Percentiles rank a stretch among this genome's conserved stretches.
Evolutionary conservation across 495 filamentous ascomycete species (phyloP).

Genomic region (Staphylotrichum tortipilum): DNA sequence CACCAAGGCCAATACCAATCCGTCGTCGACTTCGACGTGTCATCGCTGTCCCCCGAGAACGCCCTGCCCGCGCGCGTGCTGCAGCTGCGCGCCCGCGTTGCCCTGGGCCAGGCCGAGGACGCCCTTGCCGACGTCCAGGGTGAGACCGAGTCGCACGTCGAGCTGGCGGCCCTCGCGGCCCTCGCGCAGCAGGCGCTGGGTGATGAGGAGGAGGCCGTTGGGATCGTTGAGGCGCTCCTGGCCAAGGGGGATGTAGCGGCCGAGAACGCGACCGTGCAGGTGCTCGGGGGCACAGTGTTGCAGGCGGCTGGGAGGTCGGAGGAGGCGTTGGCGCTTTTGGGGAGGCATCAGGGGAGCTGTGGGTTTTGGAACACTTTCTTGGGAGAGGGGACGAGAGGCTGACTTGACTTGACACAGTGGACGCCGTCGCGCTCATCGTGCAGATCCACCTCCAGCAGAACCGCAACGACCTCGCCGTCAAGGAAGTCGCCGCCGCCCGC

Average conservation of each 20-base stretch:
- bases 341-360: constrained; percentile 85
- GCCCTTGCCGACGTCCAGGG: constrained; percentile 59
- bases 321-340: constrained; percentile 69
- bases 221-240: constrained; percentile 57
- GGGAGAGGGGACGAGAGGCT: neutral
- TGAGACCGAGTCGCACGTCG: constrained; percentile 59
- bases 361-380: constrained; percentile 26
- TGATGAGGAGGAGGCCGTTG: constrained; percentile 51
- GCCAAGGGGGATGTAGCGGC: constrained; percentile 44
- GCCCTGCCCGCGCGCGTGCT: constrained; percentile 68
- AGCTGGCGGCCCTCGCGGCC: constrained; percentile 68
- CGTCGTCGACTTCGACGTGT: constrained; percentile 72
- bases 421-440: constrained; percentile 63
- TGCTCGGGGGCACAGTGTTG: constrained; percentile 69
- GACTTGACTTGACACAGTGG: constrained; percentile 29
- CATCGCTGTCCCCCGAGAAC: constrained; percentile 68
- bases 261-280: constrained; percentile 75
- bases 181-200: constrained; percentile 62
- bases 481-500: constrained; percentile 81
- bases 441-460: constrained; percentile 92
- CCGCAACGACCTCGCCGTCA: constrained; percentile 77
- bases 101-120: constrained; percentile 64
- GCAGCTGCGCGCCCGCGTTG: constrained; percentile 70
- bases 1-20: constrained; percentile 81
- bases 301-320: constrained; percentile 69